A percentile compares a stretch with the other conserved stretches of the same genome.
phyloP scores from a whole-genome alignment of 106 monocot genomes.

The Xerophyta viscosa region DNA sequence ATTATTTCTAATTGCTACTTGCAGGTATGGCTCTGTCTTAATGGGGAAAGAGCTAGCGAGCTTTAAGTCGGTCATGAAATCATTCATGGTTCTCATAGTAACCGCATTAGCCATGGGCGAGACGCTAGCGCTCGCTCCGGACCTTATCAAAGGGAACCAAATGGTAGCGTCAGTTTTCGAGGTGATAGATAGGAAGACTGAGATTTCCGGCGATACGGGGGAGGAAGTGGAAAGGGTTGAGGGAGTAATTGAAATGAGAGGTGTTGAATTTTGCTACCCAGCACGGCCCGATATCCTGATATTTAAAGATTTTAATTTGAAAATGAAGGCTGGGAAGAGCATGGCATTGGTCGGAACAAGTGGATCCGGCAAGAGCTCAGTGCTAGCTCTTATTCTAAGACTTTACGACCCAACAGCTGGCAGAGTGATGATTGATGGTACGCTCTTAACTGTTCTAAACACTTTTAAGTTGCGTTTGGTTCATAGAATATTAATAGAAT shows the following conservation, averaged over 20 bases:
- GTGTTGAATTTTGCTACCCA: slow-evolving; percentile 57
- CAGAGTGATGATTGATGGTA: slow-evolving; percentile 63
- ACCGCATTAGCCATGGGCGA: slow-evolving; percentile 95
- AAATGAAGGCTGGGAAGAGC: slow-evolving; percentile 50
- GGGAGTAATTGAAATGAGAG: slow-evolving; percentile 50
- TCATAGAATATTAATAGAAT: too few relatives aligned
- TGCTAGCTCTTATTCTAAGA: slow-evolving; percentile 41
- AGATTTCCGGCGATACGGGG: slow-evolving; percentile 35
- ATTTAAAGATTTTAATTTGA: slow-evolving; percentile 48
- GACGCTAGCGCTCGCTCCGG: slow-evolving; percentile 63
- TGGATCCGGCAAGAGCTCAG: slow-evolving; percentile 69
- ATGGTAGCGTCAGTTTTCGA: slow-evolving; percentile 73
- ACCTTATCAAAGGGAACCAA: slow-evolving; percentile 71
- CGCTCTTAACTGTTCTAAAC: background rate
- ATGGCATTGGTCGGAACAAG: slow-evolving; percentile 74
- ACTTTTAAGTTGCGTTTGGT: too few relatives aligned
- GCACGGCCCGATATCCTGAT: slow-evolving; percentile 51
- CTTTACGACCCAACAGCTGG: slow-evolving; percentile 55
- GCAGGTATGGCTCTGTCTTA: slow-evolving; percentile 87
- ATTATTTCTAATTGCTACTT: background rate
- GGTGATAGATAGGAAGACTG: slow-evolving; percentile 59
- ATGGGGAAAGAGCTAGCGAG: slow-evolving; percentile 85
- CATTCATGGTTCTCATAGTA: slow-evolving; percentile 97
- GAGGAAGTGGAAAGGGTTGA: slow-evolving; percentile 43
- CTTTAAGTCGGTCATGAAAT: slow-evolving; percentile 94